These are phyloP conservation scores for Colletotrichum phormii DNA, from an alignment of 2,329 filamentous ascomycete species.

Conservation along the genomic window DNA sequence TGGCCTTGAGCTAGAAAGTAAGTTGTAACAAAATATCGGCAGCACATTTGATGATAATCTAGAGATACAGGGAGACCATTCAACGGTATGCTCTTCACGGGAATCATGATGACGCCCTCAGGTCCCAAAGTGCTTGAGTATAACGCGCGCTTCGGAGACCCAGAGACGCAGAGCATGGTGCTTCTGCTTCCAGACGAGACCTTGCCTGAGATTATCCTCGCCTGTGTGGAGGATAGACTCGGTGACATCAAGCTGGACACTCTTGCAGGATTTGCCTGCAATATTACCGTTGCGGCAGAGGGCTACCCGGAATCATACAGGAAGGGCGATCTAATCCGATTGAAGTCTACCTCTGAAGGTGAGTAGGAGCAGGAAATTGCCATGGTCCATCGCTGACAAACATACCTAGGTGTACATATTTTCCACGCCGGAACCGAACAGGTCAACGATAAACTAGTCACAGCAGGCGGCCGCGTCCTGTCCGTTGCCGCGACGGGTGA, in stretches of 20 bases:
- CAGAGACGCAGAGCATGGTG: conserved; percentile 89
- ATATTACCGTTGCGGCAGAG: conserved; percentile 91
- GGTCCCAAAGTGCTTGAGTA: conserved; percentile 91
- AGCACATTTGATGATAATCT: background rate
- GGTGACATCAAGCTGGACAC: conserved; percentile 76
- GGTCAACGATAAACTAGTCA: conserved; percentile 72
- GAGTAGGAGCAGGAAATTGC: background rate
- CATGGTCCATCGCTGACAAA: background rate
- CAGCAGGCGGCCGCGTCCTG: conserved; percentile 90
- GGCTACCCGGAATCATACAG: conserved; percentile 89
- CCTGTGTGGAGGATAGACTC: conserved; percentile 82
- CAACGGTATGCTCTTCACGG: conserved; percentile 84
- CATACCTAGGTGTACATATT: conserved; percentile 67
- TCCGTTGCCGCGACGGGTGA: conserved; percentile 83
- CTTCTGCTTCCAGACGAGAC: conserved; percentile 84
- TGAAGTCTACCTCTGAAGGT: conserved; percentile 49
- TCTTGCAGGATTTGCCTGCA: conserved; percentile 80
- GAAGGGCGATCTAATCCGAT: conserved; percentile 75
- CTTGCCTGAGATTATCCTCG: conserved; percentile 88
- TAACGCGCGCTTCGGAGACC: conserved; percentile 93
- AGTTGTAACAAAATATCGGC: background rate
- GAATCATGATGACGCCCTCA: conserved; percentile 88
- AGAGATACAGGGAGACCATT: conserved; percentile 60
- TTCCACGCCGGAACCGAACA: conserved; percentile 93
- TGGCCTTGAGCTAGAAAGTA: conserved; percentile 54